phyloP scores from a whole-genome alignment of 2,329 filamentous ascomycete species.

The Ophiostoma novo-ulmi region DNA sequence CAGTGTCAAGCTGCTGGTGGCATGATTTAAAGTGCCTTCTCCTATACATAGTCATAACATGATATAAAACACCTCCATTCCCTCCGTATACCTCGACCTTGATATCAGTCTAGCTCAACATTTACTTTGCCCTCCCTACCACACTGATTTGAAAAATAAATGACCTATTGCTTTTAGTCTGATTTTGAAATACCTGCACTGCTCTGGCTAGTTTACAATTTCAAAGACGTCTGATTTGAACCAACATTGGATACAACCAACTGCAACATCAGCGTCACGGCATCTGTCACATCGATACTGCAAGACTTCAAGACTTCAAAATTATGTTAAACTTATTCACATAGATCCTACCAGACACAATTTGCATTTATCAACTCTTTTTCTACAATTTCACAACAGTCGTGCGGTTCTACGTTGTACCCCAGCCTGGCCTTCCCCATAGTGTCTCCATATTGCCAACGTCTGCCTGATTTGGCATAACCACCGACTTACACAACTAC shows the following conservation, averaged over 20 bases:
- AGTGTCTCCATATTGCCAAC: conserved; percentile 2
- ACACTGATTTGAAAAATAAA: no score
- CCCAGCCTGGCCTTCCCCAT: conserved; percentile 12
- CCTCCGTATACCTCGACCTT: neutral
- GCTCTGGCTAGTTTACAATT: neutral
- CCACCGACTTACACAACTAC: conserved; percentile 19
- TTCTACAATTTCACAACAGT: neutral
- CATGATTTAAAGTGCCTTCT: neutral
- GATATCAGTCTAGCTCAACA: neutral
- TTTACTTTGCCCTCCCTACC: neutral
- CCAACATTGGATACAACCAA: neutral
- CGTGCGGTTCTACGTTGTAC: neutral
- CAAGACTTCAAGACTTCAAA: neutral
- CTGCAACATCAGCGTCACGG: neutral
- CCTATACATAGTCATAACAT: neutral
- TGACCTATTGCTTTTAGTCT: no score
- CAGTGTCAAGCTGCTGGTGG: neutral
- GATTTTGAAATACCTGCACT: neutral
- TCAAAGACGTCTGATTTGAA: neutral
- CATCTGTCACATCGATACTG: neutral
- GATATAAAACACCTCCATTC: neutral
- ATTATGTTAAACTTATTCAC: neutral
- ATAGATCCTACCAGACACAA: neutral
- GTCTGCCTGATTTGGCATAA: conserved; percentile 23
- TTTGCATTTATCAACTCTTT: neutral